These are phyloP conservation scores for Russula emetica DNA, from an alignment of 768 basidiomycete genomes.

Conservation along the genomic window DNA sequence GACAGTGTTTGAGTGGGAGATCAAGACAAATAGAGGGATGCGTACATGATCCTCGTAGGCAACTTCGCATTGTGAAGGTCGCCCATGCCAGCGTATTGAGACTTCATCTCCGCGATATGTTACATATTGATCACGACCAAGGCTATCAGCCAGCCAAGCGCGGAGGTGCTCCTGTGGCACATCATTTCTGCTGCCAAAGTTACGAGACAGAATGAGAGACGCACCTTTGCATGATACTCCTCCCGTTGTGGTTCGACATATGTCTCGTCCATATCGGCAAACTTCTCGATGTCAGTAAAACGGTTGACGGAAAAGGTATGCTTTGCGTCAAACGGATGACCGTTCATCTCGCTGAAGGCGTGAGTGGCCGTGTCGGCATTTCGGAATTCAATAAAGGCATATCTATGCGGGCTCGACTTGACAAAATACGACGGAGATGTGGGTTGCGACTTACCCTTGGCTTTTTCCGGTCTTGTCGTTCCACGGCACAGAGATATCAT, in stretches of 20 bases:
- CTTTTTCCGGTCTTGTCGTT: constrained; percentile 76
- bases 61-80: constrained; percentile 79
- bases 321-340: constrained; percentile 80
- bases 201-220: constrained; percentile 23
- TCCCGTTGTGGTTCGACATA: constrained; percentile 72
- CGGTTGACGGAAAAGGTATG: constrained; percentile 82
- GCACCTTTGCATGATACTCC: constrained; percentile 70
- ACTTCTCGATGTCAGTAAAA: constrained; percentile 87
- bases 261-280: constrained; percentile 68
- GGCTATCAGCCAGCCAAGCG: constrained; percentile 89
- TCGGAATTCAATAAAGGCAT: constrained; percentile 76
- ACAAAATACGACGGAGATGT: background rate
- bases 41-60: constrained; percentile 71
- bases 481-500: constrained; percentile 86
- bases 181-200: background rate
- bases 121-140: constrained; percentile 93
- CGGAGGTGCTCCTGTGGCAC: constrained; percentile 80
- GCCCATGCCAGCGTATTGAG: constrained; percentile 88
- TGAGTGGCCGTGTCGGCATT: constrained; percentile 64
- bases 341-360: constrained; percentile 63
- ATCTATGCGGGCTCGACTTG: constrained; percentile 42
- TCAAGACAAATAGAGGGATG: constrained; percentile 14
- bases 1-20: constrained; percentile 8
- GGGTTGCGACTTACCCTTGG: constrained; percentile 68
- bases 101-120: constrained; percentile 92